A percentile compares a stretch with the other conserved stretches of the same genome.
Evolutionary conservation across 257 asterid genomes (phyloP).

Genomic region (Primulina tabacum): DNA sequence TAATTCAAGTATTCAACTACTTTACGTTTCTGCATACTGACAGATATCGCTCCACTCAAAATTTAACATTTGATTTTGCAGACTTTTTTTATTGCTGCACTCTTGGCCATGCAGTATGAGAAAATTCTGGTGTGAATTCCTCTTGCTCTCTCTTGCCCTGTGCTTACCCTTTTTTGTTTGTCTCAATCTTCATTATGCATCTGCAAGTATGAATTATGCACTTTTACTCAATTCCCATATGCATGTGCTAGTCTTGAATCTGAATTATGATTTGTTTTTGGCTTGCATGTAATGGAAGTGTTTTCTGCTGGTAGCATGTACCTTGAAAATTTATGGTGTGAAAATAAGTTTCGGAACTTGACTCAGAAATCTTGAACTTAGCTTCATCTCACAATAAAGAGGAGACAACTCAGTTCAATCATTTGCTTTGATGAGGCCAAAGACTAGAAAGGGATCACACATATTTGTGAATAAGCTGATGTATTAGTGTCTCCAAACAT

Average conservation of each 20-base stretch:
- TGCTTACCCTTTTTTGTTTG: not conserved
- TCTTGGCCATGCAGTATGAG: conserved; percentile 72
- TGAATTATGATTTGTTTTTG: not conserved
- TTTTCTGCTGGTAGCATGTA: not conserved
- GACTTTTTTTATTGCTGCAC: conserved; percentile 84
- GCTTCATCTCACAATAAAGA: not conserved
- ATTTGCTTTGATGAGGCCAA: not conserved
- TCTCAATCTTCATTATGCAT: not conserved
- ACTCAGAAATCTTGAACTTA: conserved; percentile 4
- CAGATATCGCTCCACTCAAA: not conserved
- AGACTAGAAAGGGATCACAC: not conserved
- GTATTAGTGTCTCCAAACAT: not conserved
- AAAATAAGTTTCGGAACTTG: not conserved
- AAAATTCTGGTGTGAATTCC: conserved; percentile 56
- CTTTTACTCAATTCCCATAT: not conserved
- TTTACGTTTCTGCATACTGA: not conserved
- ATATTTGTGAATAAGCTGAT: not conserved
- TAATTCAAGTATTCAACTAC: not conserved
- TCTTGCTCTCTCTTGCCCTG: not conserved
- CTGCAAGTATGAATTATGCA: conserved; percentile 9
- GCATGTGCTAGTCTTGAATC: not conserved
- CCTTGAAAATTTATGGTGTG: not conserved
- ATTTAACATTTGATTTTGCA: conserved; percentile 34
- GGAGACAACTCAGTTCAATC: not conserved
- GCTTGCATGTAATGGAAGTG: not conserved